Evolutionary conservation across 2,329 filamentous ascomycete genomes (phyloP).

Genomic region (Setomelanomma holmii): DNA sequence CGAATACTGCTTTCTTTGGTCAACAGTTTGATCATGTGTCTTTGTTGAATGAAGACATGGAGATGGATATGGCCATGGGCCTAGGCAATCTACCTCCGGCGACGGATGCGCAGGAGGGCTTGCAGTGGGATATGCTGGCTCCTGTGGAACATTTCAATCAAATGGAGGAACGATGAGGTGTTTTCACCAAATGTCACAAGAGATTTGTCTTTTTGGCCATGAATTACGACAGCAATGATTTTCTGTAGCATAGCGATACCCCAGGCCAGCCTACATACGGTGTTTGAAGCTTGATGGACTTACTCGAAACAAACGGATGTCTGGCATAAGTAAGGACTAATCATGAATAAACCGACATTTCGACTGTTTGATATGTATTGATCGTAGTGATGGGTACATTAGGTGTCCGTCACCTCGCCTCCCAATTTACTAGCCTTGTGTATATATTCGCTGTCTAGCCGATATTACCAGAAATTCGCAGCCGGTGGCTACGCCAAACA

Average conservation of each 20-base stretch:
- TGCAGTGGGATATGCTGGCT: slow-evolving; percentile 33
- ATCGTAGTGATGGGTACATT: neutral
- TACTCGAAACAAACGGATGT: no score
- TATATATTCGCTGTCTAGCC: neutral
- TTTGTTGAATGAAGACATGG: slow-evolving; percentile 24
- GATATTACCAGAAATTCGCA: neutral
- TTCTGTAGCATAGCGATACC: neutral
- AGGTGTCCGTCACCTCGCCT: neutral
- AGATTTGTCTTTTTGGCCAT: no score
- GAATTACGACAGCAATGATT: neutral
- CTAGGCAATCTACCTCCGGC: slow-evolving; percentile 25
- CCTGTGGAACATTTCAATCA: slow-evolving; percentile 36
- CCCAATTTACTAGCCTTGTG: neutral
- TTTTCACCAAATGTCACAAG: neutral
- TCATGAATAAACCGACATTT: neutral
- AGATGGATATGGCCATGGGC: slow-evolving; percentile 36
- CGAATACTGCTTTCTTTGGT: slow-evolving; percentile 16
- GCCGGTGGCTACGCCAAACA: neutral
- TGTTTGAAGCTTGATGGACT: no score
- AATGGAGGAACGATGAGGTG: slow-evolving; percentile 1
- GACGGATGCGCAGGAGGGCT: slow-evolving; percentile 25
- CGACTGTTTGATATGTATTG: neutral
- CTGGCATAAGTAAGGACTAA: no score
- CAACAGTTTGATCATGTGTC: slow-evolving; percentile 22
- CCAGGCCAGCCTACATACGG: no score